A percentile compares a stretch with the other conserved stretches of the same genome.
phyloP scores from a whole-genome alignment of 140 eudicot species.

The Eryngium alpinum region DNA sequence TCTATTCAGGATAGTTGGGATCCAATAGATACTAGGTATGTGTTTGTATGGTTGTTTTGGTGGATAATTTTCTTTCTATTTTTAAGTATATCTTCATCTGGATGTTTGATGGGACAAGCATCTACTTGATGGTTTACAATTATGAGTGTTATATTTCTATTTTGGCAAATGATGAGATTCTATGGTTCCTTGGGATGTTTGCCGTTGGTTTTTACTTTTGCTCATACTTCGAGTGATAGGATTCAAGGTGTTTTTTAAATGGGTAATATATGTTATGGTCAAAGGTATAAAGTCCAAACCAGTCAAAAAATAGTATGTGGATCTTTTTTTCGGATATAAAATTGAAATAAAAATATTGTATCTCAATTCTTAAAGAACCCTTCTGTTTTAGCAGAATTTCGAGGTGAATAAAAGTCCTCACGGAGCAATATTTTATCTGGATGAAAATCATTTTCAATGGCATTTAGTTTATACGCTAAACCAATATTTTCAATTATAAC shows the following conservation, averaged over 20 bases:
- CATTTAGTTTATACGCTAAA: no score
- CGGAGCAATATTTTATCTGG: no score
- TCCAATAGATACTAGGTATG: neutral
- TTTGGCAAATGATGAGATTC: neutral
- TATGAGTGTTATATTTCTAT: neutral
- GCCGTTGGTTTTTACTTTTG: neutral
- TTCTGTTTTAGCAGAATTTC: no score
- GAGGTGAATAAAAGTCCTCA: no score
- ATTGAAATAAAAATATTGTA: no score
- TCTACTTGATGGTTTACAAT: neutral
- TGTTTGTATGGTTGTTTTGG: neutral
- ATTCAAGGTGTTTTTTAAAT: neutral
- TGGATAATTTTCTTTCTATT: no score
- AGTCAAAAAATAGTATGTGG: no score
- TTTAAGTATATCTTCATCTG: neutral
- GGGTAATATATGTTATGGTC: neutral
- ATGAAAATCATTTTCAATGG: no score
- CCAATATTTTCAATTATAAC: no score
- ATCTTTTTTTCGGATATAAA: no score
- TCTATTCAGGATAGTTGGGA: neutral
- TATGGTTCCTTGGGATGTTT: neutral
- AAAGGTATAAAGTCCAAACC: neutral
- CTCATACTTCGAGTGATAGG: neutral
- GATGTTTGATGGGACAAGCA: neutral
- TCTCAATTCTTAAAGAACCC: no score